Evolutionary conservation across 2,329 filamentous ascomycete genomes (phyloP).

Genomic region (Huntiella bhutanensis): DNA sequence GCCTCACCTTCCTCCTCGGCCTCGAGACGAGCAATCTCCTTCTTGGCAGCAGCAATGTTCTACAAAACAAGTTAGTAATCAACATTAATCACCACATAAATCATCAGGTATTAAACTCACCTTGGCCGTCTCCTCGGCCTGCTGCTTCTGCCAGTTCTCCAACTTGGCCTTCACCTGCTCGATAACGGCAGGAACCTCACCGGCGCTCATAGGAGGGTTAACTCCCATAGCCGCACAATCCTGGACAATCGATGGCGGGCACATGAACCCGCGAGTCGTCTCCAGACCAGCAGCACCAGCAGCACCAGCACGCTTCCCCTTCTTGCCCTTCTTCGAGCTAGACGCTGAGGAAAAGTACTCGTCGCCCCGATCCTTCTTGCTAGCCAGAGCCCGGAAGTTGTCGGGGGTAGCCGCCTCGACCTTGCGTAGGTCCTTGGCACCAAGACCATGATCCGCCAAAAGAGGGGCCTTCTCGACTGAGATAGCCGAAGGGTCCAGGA

Average conservation of each 20-base stretch:
- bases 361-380: constrained; percentile 77
- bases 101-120: constrained; percentile 32
- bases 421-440: constrained; percentile 61
- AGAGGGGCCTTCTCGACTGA: constrained; percentile 47
- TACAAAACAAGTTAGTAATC: constrained; percentile 23
- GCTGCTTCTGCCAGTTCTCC: constrained; percentile 76
- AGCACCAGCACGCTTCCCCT: constrained; percentile 19
- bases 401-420: constrained; percentile 70
- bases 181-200: constrained; percentile 57
- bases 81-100: not conserved
- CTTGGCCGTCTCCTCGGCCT: constrained; percentile 74
- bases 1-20: constrained; percentile 26
- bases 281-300: constrained; percentile 27
- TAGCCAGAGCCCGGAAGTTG: constrained; percentile 54
- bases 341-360: constrained; percentile 65
- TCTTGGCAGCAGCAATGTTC: constrained; percentile 95
- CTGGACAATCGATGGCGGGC: constrained; percentile 80
- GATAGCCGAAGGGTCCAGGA: constrained; percentile 62
- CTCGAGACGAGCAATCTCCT: constrained; percentile 81
- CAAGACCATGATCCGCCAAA: constrained; percentile 51
- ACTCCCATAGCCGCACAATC: constrained; percentile 71
- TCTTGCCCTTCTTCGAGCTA: constrained; percentile 76
- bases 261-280: constrained; percentile 48
- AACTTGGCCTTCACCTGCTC: constrained; percentile 92
- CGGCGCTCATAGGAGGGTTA: constrained; percentile 70